Base-by-base conservation (phyloP, 2,329 filamentous ascomycete species). In the Pleoardoris graminearum region DNA sequence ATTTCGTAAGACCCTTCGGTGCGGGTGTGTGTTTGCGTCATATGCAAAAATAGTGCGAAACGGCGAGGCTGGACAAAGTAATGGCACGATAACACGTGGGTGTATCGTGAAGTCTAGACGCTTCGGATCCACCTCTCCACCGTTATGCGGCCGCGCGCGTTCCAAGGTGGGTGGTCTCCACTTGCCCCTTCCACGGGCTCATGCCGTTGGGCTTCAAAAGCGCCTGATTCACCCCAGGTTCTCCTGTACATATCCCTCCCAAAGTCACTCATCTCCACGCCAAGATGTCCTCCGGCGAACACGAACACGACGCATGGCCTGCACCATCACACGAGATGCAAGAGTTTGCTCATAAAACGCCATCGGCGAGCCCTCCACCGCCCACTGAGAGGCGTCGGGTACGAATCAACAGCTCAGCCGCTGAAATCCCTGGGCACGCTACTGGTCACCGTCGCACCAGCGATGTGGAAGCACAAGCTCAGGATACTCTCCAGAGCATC, bases 371-470 rank as follows among this genome's bases (percentile, higher is more conserved):
- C 21, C 46, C 36, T 23, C 35, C 30, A 6, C 50, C 37, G 25
- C 37, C 37, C 17, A 16, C 36, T 4, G 47, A 50, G 27, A 29
- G 38, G 27, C 49, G 43, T 8, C 53, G 63, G 10, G 66, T 69
- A 33, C 61, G 66, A 29, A 67, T 69, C 55, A 68, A 67, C 47
- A 68, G 65, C 52, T 57, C 60, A 1, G 65, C 65, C 38, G 60
- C 60, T 46, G 50, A 63, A 14, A 63, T 67, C 8, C 61, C 60
- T 10, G 50, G 50, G 8, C 50, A 51, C 1, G 29, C 51, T 16
- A 56, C 50, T 19, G 57, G 51, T 49, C 53, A 58, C 38, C 55
- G 54, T 39, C 60, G 55, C 35, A 27, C 55, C 23, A 56, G 54
- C 38, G 60, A 63, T 22, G 33, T 53, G 3, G 59, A 62, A 11